phyloP scores from a whole-genome alignment of 2,329 filamentous ascomycete species.

The Aspergillus pseudoterreus region DNA sequence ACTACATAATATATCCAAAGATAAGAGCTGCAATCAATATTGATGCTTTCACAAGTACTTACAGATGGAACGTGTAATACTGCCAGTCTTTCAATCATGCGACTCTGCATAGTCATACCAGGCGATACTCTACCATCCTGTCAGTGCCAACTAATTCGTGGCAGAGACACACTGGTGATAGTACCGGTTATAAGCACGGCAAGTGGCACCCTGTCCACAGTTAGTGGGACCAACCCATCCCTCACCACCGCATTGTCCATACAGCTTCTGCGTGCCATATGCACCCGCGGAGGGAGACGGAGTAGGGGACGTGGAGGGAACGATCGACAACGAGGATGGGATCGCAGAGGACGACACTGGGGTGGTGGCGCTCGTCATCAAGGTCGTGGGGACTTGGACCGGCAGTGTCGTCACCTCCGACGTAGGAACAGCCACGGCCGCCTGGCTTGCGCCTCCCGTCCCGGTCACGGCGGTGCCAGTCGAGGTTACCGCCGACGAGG shows the following conservation, averaged over 20 bases:
- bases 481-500: conserved; percentile 12
- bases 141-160: background rate
- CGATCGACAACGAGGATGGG: conserved; percentile 5
- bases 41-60: no score
- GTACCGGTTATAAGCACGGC: conserved; percentile 41
- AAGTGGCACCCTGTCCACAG: conserved; percentile 39
- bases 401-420: background rate
- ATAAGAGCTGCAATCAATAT: no score
- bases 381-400: background rate
- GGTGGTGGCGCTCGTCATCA: background rate
- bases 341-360: conserved; percentile 2
- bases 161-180: conserved; percentile 43
- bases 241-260: conserved; percentile 46
- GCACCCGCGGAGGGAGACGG: background rate
- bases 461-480: conserved; percentile 9
- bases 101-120: no score
- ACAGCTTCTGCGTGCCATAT: conserved; percentile 14
- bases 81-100: no score
- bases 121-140: no score
- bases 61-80: no score
- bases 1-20: no score
- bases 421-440: background rate
- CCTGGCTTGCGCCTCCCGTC: conserved; percentile 3
- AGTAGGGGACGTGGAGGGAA: conserved; percentile 1
- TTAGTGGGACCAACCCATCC: conserved; percentile 38